Evolutionary conservation across 495 filamentous ascomycete genomes (phyloP), one percentile per base, ranked within the genome.

Genomic region (Neurospora sp.): DNA sequence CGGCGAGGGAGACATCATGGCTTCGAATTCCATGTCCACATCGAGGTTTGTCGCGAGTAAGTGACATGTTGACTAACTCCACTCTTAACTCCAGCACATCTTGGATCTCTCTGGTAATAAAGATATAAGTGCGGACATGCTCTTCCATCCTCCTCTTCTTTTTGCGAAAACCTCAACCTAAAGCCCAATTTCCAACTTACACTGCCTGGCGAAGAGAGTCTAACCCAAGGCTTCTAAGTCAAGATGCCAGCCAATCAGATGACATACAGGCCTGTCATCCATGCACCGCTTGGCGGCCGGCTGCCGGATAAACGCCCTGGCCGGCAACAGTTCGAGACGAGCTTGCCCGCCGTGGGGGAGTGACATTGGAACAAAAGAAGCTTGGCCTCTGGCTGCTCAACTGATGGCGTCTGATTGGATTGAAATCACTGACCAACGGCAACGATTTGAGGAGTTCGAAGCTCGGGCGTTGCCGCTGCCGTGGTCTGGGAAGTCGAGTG

Each of bases 291-390:
- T 73, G 60, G 31, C 49, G 49, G 20, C 23, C 42, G 70, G 74
- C 49, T 71, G 72, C 44, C 77, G 77, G 76, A 77, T 71, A 76
- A 77, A 77, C 66, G 69, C 76, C 62, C 39, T 38, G 72, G 66
- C 75, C 70, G 44, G 71, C 71, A 66, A 66, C 27, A 66, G 27
- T 35, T 35, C 27, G 27, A 62, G 20, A 27, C n/a, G 54, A 66
- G 54, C 54, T 66, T 66, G 54, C 54, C 54, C 54, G 54, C 54
- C 54, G 54, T 66, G 54, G 54, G 54, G 54, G 54, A 66, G n/a
- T n/a, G n/a, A 66, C 54, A 16, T 62, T 60, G 49, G 27, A 31
- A 27, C 20, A 60, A 27, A 27, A 60, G 49, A 14, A 60, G 49
- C 49, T 60, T 60, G 49, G 49, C 20, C 20, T 20, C 18, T 60